Evolutionary conservation across 2,329 filamentous ascomycete species (phyloP).

Genomic region (Cladosporium sp.): DNA sequence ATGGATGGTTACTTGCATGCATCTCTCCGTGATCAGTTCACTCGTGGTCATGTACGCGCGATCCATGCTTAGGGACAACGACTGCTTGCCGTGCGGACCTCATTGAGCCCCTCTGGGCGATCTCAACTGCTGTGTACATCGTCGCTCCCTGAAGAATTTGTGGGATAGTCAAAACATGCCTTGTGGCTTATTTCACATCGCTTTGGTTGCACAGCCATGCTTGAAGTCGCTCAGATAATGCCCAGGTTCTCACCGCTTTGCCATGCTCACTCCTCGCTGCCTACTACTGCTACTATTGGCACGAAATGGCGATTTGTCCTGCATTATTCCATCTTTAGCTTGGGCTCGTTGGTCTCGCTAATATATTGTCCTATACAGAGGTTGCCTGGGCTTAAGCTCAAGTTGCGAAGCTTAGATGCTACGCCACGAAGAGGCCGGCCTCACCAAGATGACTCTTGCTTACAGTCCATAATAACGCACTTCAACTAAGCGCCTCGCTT

Average conservation of each 20-base stretch:
- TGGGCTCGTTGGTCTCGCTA: neutral
- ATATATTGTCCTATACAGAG: neutral
- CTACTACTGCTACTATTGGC: neutral
- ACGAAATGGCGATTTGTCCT: neutral
- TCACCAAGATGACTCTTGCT: neutral
- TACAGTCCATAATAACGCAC: neutral
- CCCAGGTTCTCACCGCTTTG: neutral
- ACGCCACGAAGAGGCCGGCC: neutral
- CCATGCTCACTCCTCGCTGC: neutral
- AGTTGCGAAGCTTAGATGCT: neutral
- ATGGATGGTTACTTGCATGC: neutral
- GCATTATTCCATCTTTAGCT: neutral
- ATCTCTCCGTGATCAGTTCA: neutral
- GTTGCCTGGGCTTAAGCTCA: neutral
- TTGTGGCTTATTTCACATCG: neutral
- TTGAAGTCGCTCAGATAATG: neutral
- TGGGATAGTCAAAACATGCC: neutral
- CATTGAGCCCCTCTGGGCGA: no score
- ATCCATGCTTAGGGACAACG: neutral
- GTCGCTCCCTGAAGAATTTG: neutral
- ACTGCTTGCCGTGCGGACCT: neutral
- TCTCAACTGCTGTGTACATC: neutral
- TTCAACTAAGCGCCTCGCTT: neutral
- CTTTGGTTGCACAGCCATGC: neutral
- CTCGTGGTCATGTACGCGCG: no score